These are phyloP conservation scores for Tolypocladium endophyticum DNA, from an alignment of 2,329 filamentous ascomycete species.

Conservation along the genomic window DNA sequence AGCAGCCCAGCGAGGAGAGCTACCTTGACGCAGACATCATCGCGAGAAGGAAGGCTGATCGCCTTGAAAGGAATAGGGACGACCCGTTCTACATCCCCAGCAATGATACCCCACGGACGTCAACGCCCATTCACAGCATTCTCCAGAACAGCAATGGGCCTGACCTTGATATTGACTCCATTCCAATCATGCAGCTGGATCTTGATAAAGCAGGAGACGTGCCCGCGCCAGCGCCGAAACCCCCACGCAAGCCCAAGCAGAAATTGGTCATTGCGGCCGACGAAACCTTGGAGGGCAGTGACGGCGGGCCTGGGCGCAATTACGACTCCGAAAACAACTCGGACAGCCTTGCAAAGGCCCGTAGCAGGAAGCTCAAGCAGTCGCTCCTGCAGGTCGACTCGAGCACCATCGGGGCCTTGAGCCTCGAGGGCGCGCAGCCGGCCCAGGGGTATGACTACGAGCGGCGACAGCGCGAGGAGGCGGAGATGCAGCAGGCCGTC, in stretches of 20 bases:
- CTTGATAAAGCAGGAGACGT: conserved; percentile 43
- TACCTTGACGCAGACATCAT: conserved; percentile 65
- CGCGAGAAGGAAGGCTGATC: conserved; percentile 64
- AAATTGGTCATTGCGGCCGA: conserved; percentile 61
- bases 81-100: conserved; percentile 87
- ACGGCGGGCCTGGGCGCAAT: conserved; percentile 33
- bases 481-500: conserved; percentile 81
- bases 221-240: conserved; percentile 19
- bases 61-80: conserved; percentile 73
- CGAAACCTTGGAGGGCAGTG: conserved; percentile 54
- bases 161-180: conserved; percentile 82
- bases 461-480: conserved; percentile 63
- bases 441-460: conserved; percentile 45
- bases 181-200: conserved; percentile 90
- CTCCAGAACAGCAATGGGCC: conserved; percentile 61
- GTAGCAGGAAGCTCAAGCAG: conserved; percentile 43
- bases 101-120: conserved; percentile 46
- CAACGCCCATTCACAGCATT: conserved; percentile 72
- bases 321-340: conserved; percentile 46
- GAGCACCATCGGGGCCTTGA: conserved; percentile 64
- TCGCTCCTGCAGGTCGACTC: conserved; percentile 77
- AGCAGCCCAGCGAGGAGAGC: conserved; percentile 50
- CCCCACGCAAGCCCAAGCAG: conserved; percentile 36
- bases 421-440: conserved; percentile 42
- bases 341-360: conserved; percentile 36